Conservation (phyloP, 1,139 yeast genomes). For the Sugiyamaella castrensis region DNA sequence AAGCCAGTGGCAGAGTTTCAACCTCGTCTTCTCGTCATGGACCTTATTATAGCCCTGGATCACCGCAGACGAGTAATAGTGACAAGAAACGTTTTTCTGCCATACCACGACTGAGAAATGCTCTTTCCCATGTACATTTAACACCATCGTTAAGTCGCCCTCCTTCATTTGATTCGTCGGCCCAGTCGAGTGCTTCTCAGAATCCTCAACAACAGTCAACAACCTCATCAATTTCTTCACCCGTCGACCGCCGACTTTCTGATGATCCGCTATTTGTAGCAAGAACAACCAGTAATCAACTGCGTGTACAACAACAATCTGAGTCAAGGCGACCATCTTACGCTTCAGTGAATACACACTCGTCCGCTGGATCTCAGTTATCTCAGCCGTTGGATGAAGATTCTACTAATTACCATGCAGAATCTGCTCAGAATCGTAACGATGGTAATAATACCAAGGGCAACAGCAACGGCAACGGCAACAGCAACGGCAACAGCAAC, state of each 20-base stretch:
- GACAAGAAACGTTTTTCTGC: constrained; percentile 17
- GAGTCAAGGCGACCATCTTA: constrained; percentile 23
- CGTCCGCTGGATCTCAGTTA: constrained; percentile 16
- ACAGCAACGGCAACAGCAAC: constrained; percentile 1
- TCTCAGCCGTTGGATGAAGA: constrained; percentile 5
- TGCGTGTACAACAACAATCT: constrained; percentile 1
- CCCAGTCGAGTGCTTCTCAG: constrained; percentile 2
- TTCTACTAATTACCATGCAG: neutral
- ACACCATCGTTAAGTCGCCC: constrained; percentile 16
- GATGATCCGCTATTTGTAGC: constrained; percentile 12
- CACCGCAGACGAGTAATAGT: constrained; percentile 4
- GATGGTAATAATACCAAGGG: neutral
- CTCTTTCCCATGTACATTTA: constrained; percentile 26
- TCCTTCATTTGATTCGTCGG: constrained; percentile 11
- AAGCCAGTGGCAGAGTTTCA: neutral
- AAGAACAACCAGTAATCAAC: constrained; percentile 7
- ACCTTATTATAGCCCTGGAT: neutral
- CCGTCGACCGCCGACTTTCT: neutral
- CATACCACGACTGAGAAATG: constrained; percentile 23
- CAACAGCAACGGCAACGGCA: neutral
- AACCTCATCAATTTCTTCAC: neutral
- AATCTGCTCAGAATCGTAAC: neutral
- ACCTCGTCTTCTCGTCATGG: neutral
- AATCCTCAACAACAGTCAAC: constrained; percentile 1
- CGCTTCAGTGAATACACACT: constrained; percentile 18